These are phyloP conservation scores for Fibroporia radiculosa DNA, from an alignment of 768 basidiomycete species.

Conservation along the genomic window DNA sequence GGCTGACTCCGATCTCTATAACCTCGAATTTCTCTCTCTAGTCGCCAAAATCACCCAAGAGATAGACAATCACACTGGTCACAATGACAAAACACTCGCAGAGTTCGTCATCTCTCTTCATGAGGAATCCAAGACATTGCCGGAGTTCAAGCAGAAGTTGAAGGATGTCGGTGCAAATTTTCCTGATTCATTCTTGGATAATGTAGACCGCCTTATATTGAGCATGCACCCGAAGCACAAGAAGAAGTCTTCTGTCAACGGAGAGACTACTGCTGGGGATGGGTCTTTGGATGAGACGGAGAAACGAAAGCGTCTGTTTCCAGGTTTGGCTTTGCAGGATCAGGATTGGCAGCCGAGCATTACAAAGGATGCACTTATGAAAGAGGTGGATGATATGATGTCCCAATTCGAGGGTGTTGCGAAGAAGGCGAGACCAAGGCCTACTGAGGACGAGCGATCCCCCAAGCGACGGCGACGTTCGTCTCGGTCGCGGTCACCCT, in stretches of 20 bases:
- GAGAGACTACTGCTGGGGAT: constrained; percentile 26
- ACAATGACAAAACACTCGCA: constrained; percentile 88
- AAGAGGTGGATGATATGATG: constrained; percentile 90
- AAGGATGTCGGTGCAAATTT: constrained; percentile 74
- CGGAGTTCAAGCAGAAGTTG: constrained; percentile 77
- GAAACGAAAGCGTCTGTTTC: constrained; percentile 80
- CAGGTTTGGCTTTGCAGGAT: constrained; percentile 81
- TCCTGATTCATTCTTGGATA: constrained; percentile 85
- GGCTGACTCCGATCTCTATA: constrained; percentile 75
- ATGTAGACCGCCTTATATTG: constrained; percentile 89
- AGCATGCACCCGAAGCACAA: constrained; percentile 96
- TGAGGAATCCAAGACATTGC: constrained; percentile 69
- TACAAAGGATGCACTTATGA: constrained; percentile 73
- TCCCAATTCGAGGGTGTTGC: constrained; percentile 60
- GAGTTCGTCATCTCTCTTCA: constrained; percentile 94
- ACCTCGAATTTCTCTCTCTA: constrained; percentile 88
- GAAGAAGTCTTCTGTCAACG: constrained; percentile 35
- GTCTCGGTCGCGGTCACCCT: constrained; percentile 36
- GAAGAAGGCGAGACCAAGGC: constrained; percentile 45
- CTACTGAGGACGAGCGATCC: constrained; percentile 27
- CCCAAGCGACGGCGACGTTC: constrained; percentile 57
- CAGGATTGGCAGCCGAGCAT: constrained; percentile 52
- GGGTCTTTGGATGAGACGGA: constrained; percentile 52
- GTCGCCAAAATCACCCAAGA: constrained; percentile 91
- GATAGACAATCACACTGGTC: constrained; percentile 76